Percentiles rank a stretch among this genome's conserved stretches.
phyloP scores from a whole-genome alignment of 2,329 filamentous ascomycete species.

The Westerdykella aurantiaca region DNA sequence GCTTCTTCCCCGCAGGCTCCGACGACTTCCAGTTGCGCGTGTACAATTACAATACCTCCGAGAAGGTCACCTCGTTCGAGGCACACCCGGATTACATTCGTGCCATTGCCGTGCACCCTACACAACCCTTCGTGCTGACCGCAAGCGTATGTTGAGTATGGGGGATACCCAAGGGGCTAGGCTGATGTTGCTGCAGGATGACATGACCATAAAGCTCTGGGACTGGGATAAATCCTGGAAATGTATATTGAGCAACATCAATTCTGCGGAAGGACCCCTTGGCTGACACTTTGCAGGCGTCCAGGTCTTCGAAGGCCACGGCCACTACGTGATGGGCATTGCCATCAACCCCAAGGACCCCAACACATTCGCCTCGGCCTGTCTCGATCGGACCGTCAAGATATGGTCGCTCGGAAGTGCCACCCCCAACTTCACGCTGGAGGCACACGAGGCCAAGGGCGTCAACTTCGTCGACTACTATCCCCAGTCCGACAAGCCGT shows the following conservation, averaged over 20 bases:
- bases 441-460: conserved; percentile 94
- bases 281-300: conserved; percentile 45
- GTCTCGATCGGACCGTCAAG: conserved; percentile 93
- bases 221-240: conserved; percentile 99
- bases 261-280: not conserved
- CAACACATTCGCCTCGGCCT: conserved; percentile 87
- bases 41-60: conserved; percentile 99
- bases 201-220: conserved; percentile 77
- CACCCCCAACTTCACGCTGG: conserved; percentile 93
- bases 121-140: conserved; percentile 90
- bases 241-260: conserved; percentile 45
- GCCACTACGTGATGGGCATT: conserved; percentile 93
- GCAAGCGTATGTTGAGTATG: conserved; percentile 53
- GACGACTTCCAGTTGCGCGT: conserved; percentile 78
- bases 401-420: conserved; percentile 94
- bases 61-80: conserved; percentile 96
- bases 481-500: conserved; percentile 64
- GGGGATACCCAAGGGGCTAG: not conserved
- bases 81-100: conserved; percentile 98
- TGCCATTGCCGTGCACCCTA: conserved; percentile 90
- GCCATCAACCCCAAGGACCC: conserved; percentile 85
- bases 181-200: conserved; percentile 28
- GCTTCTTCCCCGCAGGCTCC: conserved; percentile 42
- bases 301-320: conserved; percentile 92
- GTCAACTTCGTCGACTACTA: conserved; percentile 96